Base-by-base conservation (phyloP, 441 rosid species). In the Isatis lusitanica region DNA sequence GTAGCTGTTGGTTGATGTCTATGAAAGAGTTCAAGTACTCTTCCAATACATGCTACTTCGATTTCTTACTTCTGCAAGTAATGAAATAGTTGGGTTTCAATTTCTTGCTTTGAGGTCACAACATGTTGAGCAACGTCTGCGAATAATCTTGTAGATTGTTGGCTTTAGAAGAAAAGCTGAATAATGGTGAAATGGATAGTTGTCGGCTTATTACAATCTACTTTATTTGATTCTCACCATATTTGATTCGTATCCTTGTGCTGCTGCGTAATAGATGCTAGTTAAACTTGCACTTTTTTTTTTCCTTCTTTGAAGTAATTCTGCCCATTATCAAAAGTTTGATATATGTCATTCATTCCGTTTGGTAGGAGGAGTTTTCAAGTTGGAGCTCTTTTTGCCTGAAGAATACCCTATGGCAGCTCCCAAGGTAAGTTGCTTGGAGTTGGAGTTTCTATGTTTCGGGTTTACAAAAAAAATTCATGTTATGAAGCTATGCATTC, bases 401-500 rank as follows among this genome's bases (percentile, higher is more conserved):
- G 98, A 93, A 85, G 98, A 93, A 80, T 93, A 93, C 82, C 98
- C 98, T 18, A 91, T 93, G 97, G 90, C 98, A 21, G 97, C 98
- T 33, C 97, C 98, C 18, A 91, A 93, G 96, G 98, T 93, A 87
- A 63, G 48, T 53, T 18, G 5, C 36, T 63, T 62, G 17, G 7
- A 1, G n/a, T 40, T 39, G 28, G 30, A 38, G 33, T 31, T 46
- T 55, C n/a, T 58, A 4, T 33, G 24, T 18, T 11, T 31, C 60
- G 0, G 70, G 17, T 63, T 31, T 59, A 9, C 0, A 6, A 11
- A 7, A 12, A 12, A 30, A 16, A 6, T 1, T 1, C 17, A 36
- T 47, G 50, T 56, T 11, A 33, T 50, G 12, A 42, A 60, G 44
- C 16, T 7, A n/a, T 15, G 24, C 16, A 7, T 64, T 28, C 42